Conservation (phyloP, 2,329 filamentous ascomycete genomes). For the Pseudogymnoascus sp. region DNA sequence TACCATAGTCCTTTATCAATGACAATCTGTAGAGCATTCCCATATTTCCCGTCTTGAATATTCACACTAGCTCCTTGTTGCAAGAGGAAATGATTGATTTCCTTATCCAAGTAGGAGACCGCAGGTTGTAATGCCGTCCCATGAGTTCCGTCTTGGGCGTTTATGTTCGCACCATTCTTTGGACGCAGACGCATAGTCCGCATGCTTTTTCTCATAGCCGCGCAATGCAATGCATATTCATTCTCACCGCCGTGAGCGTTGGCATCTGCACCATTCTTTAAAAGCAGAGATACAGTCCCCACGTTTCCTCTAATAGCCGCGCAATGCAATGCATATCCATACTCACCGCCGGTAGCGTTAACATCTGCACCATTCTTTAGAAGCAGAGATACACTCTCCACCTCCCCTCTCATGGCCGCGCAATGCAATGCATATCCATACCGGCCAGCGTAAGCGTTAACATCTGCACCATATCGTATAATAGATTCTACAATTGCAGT, state of each 20-base stretch:
- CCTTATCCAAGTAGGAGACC: not conserved
- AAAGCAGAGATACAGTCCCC: not conserved
- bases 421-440: conserved; percentile 22
- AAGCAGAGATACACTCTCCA: not conserved
- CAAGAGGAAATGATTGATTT: not conserved
- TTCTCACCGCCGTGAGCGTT: no score
- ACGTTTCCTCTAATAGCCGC: conserved; percentile 17
- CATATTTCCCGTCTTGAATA: not conserved
- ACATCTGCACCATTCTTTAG: conserved; percentile 2
- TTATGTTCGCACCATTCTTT: not conserved
- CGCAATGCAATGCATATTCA: no score
- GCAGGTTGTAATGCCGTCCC: not conserved
- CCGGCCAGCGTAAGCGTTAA: conserved; percentile 17
- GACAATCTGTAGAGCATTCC: not conserved
- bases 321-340: conserved; percentile 22
- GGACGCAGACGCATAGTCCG: no score
- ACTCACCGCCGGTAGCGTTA: conserved; percentile 18
- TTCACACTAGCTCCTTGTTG: not conserved
- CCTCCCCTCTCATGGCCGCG: conserved; percentile 18
- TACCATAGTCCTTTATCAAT: not conserved
- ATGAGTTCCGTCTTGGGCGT: not conserved
- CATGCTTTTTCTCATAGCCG: no score
- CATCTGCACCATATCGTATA: conserved; percentile 19
- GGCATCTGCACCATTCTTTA: no score
- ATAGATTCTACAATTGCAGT: conserved; percentile 20